Evolutionary conservation across 495 filamentous ascomycete species (phyloP).

Genomic region (Lichenothelia convexa): DNA sequence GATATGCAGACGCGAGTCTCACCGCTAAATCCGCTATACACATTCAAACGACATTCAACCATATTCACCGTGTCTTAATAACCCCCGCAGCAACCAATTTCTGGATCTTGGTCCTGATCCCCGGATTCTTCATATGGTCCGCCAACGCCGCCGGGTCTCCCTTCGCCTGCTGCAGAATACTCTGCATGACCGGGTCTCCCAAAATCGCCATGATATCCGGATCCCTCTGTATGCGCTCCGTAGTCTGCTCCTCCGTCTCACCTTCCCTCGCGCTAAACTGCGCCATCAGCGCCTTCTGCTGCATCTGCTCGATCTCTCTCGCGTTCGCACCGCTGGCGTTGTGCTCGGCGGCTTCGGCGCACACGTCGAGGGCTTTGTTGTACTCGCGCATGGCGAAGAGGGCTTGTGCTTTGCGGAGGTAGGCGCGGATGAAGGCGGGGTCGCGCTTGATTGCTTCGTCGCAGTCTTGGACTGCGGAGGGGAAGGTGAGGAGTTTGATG

Average conservation of each 20-base stretch:
- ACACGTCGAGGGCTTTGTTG: conserved; percentile 63
- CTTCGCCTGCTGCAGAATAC: conserved; percentile 91
- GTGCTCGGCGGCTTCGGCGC: conserved; percentile 57
- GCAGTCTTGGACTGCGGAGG: conserved; percentile 81
- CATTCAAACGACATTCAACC: conserved; percentile 33
- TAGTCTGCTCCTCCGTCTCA: conserved; percentile 92
- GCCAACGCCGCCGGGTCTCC: conserved; percentile 76
- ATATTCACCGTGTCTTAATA: conserved; percentile 66
- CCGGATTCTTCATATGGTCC: conserved; percentile 90
- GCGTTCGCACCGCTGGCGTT: conserved; percentile 61
- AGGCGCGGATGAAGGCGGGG: conserved; percentile 82
- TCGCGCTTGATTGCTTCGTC: conserved; percentile 80
- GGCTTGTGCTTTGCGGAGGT: conserved; percentile 85
- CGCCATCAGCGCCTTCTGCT: conserved; percentile 80
- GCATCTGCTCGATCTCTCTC: conserved; percentile 81
- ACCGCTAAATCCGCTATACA: neutral
- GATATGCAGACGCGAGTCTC: neutral
- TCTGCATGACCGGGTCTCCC: conserved; percentile 92
- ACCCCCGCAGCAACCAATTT: conserved; percentile 86
- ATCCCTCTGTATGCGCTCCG: conserved; percentile 77
- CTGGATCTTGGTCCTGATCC: conserved; percentile 69
- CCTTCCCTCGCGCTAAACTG: conserved; percentile 80
- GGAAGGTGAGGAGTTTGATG: conserved; percentile 91
- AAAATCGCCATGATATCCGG: conserved; percentile 90
- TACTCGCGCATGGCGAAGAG: conserved; percentile 95